Percentiles rank a stretch among this genome's conserved stretches.
Evolutionary conservation across 1,284 basidiomycete species (phyloP).

Genomic region (Somion occarium): DNA sequence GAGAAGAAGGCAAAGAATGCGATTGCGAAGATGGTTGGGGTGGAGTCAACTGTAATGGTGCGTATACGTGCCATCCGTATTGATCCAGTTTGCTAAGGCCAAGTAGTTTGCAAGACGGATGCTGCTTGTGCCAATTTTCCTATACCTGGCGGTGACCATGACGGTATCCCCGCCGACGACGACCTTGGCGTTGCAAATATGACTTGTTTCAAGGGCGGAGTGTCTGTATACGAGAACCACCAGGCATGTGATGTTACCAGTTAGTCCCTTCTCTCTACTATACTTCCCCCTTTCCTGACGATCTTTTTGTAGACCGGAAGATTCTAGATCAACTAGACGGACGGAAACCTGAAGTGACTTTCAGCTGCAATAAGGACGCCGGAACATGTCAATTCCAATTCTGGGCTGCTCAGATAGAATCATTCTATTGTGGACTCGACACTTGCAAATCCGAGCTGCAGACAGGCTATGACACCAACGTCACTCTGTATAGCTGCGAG

Average conservation of each 20-base stretch:
- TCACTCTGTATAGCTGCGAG: constrained; percentile 75
- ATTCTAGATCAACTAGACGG: constrained; percentile 85
- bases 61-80: constrained; percentile 19
- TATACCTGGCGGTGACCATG: constrained; percentile 39
- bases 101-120: constrained; percentile 79
- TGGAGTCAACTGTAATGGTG: constrained; percentile 96
- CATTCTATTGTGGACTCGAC: constrained; percentile 90
- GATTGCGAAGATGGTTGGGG: constrained; percentile 92
- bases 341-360: constrained; percentile 86
- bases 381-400: constrained; percentile 91
- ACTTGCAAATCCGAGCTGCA: constrained; percentile 51
- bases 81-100: constrained; percentile 10
- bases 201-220: constrained; percentile 91
- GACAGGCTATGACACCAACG: constrained; percentile 63
- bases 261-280: constrained; percentile 35
- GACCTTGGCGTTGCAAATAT: constrained; percentile 59
- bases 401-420: constrained; percentile 92
- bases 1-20: constrained; percentile 75
- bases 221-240: constrained; percentile 88
- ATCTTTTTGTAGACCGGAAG: constrained; percentile 61
- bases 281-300: constrained; percentile 4
- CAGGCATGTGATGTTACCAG: constrained; percentile 99
- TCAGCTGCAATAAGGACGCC: constrained; percentile 68
- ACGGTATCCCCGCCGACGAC: constrained; percentile 39
- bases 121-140: constrained; percentile 76